Evolutionary conservation across 164 flowering plant species (phyloP).

Genomic region (Cinnamomum micranthum): DNA sequence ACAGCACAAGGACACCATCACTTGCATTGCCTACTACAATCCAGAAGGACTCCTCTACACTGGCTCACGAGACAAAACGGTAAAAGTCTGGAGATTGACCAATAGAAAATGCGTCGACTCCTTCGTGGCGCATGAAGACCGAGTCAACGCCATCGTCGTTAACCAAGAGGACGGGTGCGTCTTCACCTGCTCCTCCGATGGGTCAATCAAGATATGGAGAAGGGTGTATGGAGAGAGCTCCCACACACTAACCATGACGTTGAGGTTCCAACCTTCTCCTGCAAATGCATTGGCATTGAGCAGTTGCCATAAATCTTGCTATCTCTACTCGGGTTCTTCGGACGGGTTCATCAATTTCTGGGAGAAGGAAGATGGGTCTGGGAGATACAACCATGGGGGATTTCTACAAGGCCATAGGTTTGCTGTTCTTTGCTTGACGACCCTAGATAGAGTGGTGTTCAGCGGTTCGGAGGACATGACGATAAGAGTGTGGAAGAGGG

Average conservation of each 20-base stretch:
- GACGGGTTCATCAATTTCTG: constrained; percentile 38
- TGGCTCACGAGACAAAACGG: constrained; percentile 34
- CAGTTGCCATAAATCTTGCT: constrained; percentile 8
- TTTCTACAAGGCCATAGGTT: constrained; percentile 37
- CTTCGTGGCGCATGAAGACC: constrained; percentile 34
- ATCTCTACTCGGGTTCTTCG: constrained; percentile 41
- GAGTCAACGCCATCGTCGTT: constrained; percentile 32
- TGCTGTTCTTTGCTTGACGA: constrained; percentile 36
- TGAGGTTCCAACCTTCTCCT: constrained; percentile 39
- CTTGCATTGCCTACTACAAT: constrained; percentile 44
- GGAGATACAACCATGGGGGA: constrained; percentile 36
- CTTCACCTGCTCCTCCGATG: constrained; percentile 37
- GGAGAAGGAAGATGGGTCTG: constrained; percentile 33
- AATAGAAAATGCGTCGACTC: constrained; percentile 30
- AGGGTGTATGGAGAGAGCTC: constrained; percentile 35
- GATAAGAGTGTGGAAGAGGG: constrained; percentile 46
- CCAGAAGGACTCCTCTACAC: constrained; percentile 32
- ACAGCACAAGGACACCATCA: constrained; percentile 34
- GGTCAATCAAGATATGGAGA: constrained; percentile 49
- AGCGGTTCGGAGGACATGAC: constrained; percentile 53
- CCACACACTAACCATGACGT: constrained; percentile 46
- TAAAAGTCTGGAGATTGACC: constrained; percentile 31
- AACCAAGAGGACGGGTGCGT: constrained; percentile 39
- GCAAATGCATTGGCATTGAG: constrained; percentile 35
- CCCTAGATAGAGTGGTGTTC: constrained; percentile 28